Conservation (phyloP, 2,329 filamentous ascomycete species). For the Hymenoscyphus repandus region DNA sequence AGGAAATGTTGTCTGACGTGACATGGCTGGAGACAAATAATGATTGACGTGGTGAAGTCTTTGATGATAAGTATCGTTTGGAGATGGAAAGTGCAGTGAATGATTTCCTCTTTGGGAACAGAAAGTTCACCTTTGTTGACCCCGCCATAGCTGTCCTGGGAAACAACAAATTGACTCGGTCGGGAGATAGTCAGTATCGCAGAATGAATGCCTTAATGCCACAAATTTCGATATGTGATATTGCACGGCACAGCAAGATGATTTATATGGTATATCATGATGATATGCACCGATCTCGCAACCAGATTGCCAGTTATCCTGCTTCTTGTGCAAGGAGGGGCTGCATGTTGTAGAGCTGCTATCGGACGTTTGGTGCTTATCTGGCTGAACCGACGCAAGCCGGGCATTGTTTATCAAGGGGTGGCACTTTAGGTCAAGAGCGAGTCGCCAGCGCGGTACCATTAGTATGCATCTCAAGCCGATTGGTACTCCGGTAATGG, state of each 20-base stretch:
- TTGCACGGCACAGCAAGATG: too few species aligned
- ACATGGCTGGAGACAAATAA: conserved; percentile 15
- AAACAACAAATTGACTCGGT: background rate
- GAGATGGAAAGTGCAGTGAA: background rate
- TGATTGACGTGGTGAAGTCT: conserved; percentile 20
- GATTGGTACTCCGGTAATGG: too few species aligned
- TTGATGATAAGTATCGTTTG: conserved; percentile 22
- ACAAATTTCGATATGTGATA: too few species aligned
- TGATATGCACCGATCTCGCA: too few species aligned
- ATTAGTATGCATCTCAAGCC: too few species aligned
- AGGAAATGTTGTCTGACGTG: conserved; percentile 11
- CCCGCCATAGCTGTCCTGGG: conserved; percentile 15
- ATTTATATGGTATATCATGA: too few species aligned
- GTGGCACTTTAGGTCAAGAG: background rate
- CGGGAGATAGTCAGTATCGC: background rate
- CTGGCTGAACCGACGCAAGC: conserved; percentile 16
- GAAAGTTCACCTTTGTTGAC: conserved; percentile 17
- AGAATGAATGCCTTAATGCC: background rate
- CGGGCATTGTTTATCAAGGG: conserved; percentile 5
- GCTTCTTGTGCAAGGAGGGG: conserved; percentile 9
- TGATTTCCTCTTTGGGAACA: conserved; percentile 10
- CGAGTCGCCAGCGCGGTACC: too few species aligned
- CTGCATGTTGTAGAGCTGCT: conserved; percentile 1
- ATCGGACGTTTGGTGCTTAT: conserved; percentile 6
- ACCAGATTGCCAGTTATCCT: too few species aligned